Conservation (phyloP, 345 rosid species). For the Bruguiera sexangula region DNA sequence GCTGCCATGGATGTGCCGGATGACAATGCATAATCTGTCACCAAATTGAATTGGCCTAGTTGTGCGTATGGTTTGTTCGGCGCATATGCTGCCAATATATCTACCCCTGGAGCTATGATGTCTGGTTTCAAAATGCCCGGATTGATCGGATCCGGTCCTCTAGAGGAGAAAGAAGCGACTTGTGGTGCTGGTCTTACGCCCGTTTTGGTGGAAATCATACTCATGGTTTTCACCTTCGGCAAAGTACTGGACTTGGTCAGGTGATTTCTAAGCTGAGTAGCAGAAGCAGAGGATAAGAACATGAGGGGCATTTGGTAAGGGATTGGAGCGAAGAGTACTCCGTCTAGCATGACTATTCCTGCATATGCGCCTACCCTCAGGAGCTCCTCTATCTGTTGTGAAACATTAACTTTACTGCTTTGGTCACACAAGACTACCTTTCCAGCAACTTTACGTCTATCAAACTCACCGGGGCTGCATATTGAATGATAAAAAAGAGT, state of each 20-base stretch:
- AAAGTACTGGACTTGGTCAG: background rate
- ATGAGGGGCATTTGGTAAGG: conserved; percentile 26
- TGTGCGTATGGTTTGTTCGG: background rate
- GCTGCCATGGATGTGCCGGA: conserved; percentile 37
- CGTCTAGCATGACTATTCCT: conserved; percentile 30
- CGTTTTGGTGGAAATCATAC: conserved; percentile 29
- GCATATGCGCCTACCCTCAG: conserved; percentile 31
- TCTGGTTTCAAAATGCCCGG: conserved; percentile 43
- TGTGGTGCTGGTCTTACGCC: conserved; percentile 48
- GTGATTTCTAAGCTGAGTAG: conserved; percentile 16
- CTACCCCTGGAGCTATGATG: conserved; percentile 43
- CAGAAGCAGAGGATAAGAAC: conserved; percentile 17
- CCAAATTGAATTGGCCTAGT: conserved; percentile 26
- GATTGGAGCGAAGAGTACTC: background rate
- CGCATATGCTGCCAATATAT: background rate
- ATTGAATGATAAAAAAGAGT: conserved; percentile 27
- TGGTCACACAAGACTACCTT: conserved; percentile 42
- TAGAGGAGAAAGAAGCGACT: conserved; percentile 57
- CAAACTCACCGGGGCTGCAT: conserved; percentile 23
- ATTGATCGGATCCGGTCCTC: conserved; percentile 53
- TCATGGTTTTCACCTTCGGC: conserved; percentile 29
- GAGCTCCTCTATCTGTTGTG: conserved; percentile 26
- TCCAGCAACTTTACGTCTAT: conserved; percentile 22
- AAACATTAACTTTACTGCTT: background rate
- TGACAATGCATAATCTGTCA: conserved; percentile 34